Base-by-base conservation (phyloP, 2,329 filamentous ascomycete species). In the Blastomyces gilchristii region DNA sequence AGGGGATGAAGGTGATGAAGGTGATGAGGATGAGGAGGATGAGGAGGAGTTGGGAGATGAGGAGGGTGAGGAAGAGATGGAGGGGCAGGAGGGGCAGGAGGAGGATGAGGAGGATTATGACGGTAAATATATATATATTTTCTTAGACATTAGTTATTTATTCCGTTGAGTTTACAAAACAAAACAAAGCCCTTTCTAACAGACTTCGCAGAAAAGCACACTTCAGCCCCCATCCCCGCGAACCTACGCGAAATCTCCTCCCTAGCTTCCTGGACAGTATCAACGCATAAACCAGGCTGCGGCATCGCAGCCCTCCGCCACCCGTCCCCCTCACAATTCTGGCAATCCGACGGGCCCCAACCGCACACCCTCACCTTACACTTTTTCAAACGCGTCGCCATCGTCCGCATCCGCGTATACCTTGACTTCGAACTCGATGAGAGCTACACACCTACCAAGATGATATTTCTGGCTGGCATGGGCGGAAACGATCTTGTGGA, bases 401-500 rank as follows among this genome's bases (percentile, higher is more conserved):
- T 85, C 73, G 67, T 83, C 67, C 71, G 81, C 68, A 70, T 84
- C 74, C 65, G 81, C 69, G 67, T 82, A 59, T 76, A 88, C 68
- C 86, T 99, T 54, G 92, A 99, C 77, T 96, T 96, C 75, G 87
- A 88, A 66, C 85, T 90, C 62, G 94, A 99, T 75, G 94, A 99
- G 77, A 94, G 89, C 53, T 99, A 99, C 75, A 99, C 94, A 2
- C 94, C 94, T 0, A 97, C 92, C 0, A 90, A 91, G 70, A 95
- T 99, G 70, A 80, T 89, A 57, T 91, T 97, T 72, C 85, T 88
- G 47, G 93, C 92, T 0, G 94, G 94, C 14, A 96, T 91, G 66
- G 91, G 91, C 54, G 88, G 91, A 67, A 94, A 97, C 74, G 91
- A 95, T 71, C 84, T 97, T 11, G 88, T 95, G 62, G 89, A 94